Conservation (phyloP, 2,329 filamentous ascomycete species). For the Dactylella cylindrospora region DNA sequence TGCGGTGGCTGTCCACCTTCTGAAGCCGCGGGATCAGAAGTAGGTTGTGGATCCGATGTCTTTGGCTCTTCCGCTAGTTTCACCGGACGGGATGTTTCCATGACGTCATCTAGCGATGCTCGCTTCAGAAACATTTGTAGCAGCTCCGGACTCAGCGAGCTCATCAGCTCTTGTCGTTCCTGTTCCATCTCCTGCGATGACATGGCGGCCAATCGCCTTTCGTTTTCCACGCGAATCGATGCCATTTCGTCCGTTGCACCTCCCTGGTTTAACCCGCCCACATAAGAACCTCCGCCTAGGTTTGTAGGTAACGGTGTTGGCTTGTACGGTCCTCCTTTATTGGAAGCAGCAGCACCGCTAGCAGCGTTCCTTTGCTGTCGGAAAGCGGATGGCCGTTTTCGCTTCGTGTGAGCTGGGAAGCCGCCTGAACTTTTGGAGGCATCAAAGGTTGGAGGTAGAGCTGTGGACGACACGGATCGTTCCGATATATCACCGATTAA, state of each 20-base stretch:
- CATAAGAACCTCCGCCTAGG: conserved; percentile 41
- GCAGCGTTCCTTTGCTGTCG: conserved; percentile 58
- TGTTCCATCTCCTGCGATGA: conserved; percentile 75
- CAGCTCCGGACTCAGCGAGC: conserved; percentile 71
- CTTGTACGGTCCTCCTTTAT: conserved; percentile 44
- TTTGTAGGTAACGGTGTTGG: conserved; percentile 44
- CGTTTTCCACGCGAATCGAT: conserved; percentile 82
- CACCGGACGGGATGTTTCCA: conserved; percentile 19
- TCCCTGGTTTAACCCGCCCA: conserved; percentile 45
- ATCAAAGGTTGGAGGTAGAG: conserved; percentile 20
- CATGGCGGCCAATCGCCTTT: conserved; percentile 72
- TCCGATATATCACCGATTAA: conserved; percentile 32
- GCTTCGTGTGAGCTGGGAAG: conserved; percentile 86
- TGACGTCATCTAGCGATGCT: conserved; percentile 70
- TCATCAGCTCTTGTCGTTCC: conserved; percentile 77
- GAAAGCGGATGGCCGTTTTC: conserved; percentile 72
- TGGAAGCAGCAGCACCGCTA: conserved; percentile 48
- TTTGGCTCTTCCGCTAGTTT: conserved; percentile 10
- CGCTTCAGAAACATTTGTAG: conserved; percentile 74
- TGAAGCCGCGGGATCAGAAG: background rate
- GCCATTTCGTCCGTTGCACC: conserved; percentile 63
- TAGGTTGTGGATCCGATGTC: background rate
- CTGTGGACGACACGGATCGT: conserved; percentile 13
- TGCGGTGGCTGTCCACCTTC: background rate
- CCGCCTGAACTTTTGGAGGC: conserved; percentile 55